Evolutionary conservation across 2,329 filamentous ascomycete genomes (phyloP).

Genomic region (Fusarium albosuccineum): DNA sequence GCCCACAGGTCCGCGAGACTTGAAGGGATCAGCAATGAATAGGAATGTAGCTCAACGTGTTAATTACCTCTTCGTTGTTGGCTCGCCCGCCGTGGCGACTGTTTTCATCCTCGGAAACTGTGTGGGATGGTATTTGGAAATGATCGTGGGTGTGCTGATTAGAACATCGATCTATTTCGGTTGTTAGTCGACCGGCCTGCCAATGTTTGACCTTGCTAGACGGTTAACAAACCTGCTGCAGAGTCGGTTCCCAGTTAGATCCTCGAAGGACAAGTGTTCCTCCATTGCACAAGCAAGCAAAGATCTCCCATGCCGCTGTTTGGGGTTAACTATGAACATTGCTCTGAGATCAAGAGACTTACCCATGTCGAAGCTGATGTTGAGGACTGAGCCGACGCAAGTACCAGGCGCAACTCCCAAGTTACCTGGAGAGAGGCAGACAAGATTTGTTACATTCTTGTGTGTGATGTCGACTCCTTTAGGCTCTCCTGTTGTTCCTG

Average conservation of each 20-base stretch:
- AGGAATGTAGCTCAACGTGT: background rate
- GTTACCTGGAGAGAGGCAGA: slow-evolving; percentile 64
- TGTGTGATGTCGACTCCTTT: slow-evolving; percentile 72
- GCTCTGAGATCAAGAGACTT: slow-evolving; percentile 44
- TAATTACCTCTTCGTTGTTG: slow-evolving; percentile 59
- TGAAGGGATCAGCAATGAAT: slow-evolving; percentile 20
- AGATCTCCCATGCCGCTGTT: slow-evolving; percentile 71
- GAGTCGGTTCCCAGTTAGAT: slow-evolving; percentile 61
- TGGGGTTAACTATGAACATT: slow-evolving; percentile 22
- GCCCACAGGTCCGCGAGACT: slow-evolving; percentile 70
- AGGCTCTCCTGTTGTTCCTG: slow-evolving; percentile 67
- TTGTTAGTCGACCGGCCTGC: slow-evolving; percentile 10
- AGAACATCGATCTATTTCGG: slow-evolving; percentile 62
- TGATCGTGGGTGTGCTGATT: slow-evolving; percentile 68
- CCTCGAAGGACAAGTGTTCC: slow-evolving; percentile 67
- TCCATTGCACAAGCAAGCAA: slow-evolving; percentile 68
- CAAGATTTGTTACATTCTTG: slow-evolving; percentile 65
- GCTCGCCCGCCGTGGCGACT: slow-evolving; percentile 68
- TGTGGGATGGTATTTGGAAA: slow-evolving; percentile 61
- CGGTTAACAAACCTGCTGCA: slow-evolving; percentile 56
- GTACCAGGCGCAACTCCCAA: slow-evolving; percentile 64
- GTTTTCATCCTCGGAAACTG: slow-evolving; percentile 65
- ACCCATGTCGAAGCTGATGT: slow-evolving; percentile 74
- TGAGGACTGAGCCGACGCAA: slow-evolving; percentile 67
- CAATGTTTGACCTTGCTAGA: background rate